Evolutionary conservation across 176 grass and related monocot species (phyloP).

Genomic region (Alloteropsis semialata): DNA sequence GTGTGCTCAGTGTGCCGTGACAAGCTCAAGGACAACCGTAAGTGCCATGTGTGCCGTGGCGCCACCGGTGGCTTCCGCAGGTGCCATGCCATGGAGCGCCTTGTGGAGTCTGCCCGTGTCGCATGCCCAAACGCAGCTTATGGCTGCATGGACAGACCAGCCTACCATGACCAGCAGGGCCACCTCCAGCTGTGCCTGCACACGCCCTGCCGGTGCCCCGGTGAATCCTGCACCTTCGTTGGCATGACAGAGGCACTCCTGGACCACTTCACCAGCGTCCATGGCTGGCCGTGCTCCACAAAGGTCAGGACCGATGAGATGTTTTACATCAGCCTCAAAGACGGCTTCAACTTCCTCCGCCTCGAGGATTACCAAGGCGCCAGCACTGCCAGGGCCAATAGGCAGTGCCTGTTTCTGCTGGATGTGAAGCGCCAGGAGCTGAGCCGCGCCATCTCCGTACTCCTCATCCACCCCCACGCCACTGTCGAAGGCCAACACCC

Average conservation of each 20-base stretch:
- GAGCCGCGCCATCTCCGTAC: not conserved
- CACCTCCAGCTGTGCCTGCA: not conserved
- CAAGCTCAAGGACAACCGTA: not conserved
- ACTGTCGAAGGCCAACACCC: not conserved
- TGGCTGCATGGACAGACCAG: not conserved
- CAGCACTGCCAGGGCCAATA: too few species aligned
- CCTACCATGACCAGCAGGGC: not conserved
- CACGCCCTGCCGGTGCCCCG: not conserved
- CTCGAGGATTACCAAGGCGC: not conserved
- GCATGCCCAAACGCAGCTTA: not conserved
- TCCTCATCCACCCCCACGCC: not conserved
- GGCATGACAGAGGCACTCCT: not conserved
- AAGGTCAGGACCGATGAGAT: not conserved
- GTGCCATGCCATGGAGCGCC: not conserved
- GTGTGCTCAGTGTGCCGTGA: not conserved
- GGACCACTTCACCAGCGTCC: not conserved
- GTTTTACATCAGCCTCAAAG: not conserved
- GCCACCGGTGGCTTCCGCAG: not conserved
- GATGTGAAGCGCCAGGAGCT: too few species aligned
- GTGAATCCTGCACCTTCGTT: not conserved
- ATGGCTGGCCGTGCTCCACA: not conserved
- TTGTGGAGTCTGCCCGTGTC: not conserved
- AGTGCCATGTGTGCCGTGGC: not conserved
- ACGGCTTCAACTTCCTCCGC: slow-evolving; percentile 14
- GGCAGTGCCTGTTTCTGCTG: not conserved